These are phyloP conservation scores for Boletus sp. DNA, from an alignment of 768 basidiomycete species.

Conservation along the genomic window DNA sequence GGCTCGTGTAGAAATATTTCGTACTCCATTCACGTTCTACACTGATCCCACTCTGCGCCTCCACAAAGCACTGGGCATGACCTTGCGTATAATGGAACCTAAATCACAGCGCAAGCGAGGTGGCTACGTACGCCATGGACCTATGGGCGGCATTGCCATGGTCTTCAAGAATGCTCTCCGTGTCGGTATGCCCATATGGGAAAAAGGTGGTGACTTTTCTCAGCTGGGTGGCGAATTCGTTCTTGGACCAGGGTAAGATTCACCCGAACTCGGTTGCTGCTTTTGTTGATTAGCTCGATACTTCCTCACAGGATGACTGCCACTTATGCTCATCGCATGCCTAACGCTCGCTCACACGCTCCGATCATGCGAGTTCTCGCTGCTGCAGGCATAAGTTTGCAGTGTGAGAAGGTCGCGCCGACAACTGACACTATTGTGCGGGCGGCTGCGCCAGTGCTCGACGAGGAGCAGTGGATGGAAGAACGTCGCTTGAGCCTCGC, in stretches of 20 bases:
- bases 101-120: conserved; percentile 46
- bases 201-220: conserved; percentile 69
- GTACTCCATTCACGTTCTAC: conserved; percentile 70
- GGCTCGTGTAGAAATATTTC: conserved; percentile 57
- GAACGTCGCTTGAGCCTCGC: conserved; percentile 33
- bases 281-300: background rate
- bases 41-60: conserved; percentile 72
- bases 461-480: conserved; percentile 38
- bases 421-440: conserved; percentile 4
- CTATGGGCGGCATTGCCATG: conserved; percentile 68
- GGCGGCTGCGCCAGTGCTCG: conserved; percentile 7
- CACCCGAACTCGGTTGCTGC: conserved; percentile 24
- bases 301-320: conserved; percentile 51
- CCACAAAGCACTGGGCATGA: conserved; percentile 79
- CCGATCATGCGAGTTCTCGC: conserved; percentile 68
- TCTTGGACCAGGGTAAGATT: conserved; percentile 58
- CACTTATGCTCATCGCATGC: conserved; percentile 85
- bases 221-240: conserved; percentile 93
- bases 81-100: conserved; percentile 41
- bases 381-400: conserved; percentile 49
- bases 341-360: conserved; percentile 66
- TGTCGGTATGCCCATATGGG: conserved; percentile 79
- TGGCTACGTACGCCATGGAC: conserved; percentile 66
- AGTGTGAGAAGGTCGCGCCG: conserved; percentile 21
- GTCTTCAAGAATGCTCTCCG: conserved; percentile 69